Percentiles rank a stretch among this genome's conserved stretches.
Evolutionary conservation across 441 rosid species (phyloP).

Genomic region (Mallotus japonicus): DNA sequence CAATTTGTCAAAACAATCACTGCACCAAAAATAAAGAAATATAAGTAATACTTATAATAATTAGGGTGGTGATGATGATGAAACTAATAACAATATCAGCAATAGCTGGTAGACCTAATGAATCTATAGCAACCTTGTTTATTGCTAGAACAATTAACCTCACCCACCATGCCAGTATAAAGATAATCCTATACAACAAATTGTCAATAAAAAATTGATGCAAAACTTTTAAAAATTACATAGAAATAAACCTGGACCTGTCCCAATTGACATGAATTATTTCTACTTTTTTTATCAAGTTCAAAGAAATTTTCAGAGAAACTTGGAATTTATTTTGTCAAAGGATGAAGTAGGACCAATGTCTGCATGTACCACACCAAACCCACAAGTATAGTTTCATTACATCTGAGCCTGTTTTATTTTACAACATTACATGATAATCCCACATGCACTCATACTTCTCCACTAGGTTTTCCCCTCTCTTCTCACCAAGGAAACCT

Average conservation of each 20-base stretch:
- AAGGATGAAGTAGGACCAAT: neutral
- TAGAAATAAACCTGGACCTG: neutral
- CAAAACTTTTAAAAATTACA: neutral
- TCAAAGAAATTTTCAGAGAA: neutral
- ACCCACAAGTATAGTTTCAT: neutral
- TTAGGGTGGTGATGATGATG: too few species aligned
- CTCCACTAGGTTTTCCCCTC: too few species aligned
- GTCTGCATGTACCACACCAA: neutral
- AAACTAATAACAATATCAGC: neutral
- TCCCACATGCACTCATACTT: neutral
- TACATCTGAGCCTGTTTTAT: neutral
- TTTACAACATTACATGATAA: neutral
- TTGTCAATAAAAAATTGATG: neutral
- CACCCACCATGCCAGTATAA: neutral
- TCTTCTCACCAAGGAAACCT: neutral
- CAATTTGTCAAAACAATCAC: slow-evolving; percentile 72
- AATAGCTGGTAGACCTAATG: neutral
- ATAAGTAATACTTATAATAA: neutral
- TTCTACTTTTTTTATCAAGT: neutral
- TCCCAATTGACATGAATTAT: neutral
- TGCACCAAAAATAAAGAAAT: slow-evolving; percentile 31
- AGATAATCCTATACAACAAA: neutral
- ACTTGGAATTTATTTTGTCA: neutral
- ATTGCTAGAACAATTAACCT: neutral
- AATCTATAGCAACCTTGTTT: neutral